Conservation (phyloP, 139 green algal genomes). For the Yamagishiella unicocca region DNA sequence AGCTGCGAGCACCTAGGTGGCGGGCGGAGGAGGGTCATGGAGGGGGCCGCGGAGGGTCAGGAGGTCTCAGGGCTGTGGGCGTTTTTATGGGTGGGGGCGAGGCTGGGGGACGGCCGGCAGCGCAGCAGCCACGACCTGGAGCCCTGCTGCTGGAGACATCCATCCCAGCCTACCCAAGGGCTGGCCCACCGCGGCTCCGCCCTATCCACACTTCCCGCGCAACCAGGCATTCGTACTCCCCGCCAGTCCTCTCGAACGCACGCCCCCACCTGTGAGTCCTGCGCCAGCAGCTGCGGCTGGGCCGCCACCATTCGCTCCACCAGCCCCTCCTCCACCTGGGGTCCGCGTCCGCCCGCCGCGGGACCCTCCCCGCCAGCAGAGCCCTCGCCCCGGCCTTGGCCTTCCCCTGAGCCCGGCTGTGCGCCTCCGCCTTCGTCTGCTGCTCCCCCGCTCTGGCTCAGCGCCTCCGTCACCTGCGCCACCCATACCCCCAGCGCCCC, state of each 20-base stretch:
- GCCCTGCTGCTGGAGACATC: too few species aligned
- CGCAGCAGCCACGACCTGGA: too few species aligned
- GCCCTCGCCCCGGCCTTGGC: neutral
- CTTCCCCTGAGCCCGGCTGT: too few species aligned
- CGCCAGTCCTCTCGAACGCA: neutral
- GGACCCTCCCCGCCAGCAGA: neutral
- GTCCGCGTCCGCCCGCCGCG: neutral
- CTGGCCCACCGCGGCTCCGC: too few species aligned
- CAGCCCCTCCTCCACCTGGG: neutral
- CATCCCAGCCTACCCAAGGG: too few species aligned
- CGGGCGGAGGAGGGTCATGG: neutral
- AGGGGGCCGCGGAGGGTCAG: neutral
- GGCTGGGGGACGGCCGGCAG: too few species aligned
- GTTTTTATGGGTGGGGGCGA: too few species aligned
- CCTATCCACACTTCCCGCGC: neutral
- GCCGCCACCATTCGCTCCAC: neutral
- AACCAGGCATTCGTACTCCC: neutral
- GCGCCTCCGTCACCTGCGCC: neutral
- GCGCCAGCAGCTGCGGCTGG: conserved; percentile 21
- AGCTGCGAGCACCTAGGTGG: neutral
- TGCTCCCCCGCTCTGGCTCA: neutral
- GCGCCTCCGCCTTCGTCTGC: neutral
- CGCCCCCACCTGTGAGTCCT: conserved; percentile 10
- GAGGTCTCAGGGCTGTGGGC: neutral
- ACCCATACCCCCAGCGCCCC: neutral